These are phyloP conservation scores for Metschnikowia henanensis DNA, from an alignment of 805 yeast species.

Conservation along the genomic window DNA sequence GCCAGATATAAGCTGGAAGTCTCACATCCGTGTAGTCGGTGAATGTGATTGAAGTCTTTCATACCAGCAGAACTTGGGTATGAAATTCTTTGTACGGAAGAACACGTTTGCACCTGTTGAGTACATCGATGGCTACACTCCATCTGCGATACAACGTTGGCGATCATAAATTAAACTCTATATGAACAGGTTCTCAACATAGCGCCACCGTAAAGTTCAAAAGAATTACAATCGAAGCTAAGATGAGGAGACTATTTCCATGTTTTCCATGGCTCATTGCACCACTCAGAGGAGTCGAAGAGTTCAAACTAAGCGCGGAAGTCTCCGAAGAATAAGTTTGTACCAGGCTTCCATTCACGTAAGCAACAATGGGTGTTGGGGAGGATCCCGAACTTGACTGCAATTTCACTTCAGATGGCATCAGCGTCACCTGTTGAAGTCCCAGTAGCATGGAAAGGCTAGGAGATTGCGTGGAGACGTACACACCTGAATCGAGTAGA, in stretches of 20 bases:
- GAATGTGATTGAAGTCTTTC: too few species aligned
- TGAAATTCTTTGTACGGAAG: too few species aligned
- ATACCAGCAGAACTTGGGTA: too few species aligned
- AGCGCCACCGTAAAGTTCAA: neutral
- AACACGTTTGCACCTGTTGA: too few species aligned
- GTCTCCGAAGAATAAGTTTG: neutral
- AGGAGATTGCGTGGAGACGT: conserved; percentile 6
- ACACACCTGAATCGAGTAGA: conserved; percentile 15
- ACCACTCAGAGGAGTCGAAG: conserved; percentile 2
- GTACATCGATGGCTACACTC: too few species aligned
- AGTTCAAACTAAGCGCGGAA: neutral
- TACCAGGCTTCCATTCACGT: conserved; percentile 1
- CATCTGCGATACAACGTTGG: neutral
- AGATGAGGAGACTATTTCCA: neutral
- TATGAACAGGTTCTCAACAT: neutral
- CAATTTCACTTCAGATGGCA: conserved; percentile 3
- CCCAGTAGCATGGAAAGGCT: conserved; percentile 16
- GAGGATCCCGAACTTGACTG: neutral
- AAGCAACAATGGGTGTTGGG: neutral
- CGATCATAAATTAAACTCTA: neutral
- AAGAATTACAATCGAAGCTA: neutral
- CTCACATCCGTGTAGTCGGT: too few species aligned
- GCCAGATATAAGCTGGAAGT: too few species aligned
- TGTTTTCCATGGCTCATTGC: neutral
- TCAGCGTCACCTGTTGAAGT: conserved; percentile 14